Percentiles rank a stretch among this genome's conserved stretches.
Conservation (phyloP, 768 basidiomycete species). For the Phaeotremella fagi region DNA sequence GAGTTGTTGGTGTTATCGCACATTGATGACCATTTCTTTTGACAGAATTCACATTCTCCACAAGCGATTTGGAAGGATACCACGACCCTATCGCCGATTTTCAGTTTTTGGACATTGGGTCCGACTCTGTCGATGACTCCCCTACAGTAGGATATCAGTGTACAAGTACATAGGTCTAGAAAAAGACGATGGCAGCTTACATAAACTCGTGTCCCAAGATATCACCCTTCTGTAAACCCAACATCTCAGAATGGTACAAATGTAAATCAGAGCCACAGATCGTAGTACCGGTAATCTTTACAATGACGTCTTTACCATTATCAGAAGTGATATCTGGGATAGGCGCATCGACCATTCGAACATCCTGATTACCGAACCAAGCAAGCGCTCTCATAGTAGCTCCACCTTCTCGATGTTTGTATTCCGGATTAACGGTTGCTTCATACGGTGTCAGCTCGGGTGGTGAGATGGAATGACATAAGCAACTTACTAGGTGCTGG, state of each 20-base stretch:
- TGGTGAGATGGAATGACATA: background rate
- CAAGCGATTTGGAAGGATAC: constrained; percentile 73
- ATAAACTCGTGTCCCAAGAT: constrained; percentile 65
- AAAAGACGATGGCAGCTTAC: constrained; percentile 5
- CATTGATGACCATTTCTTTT: constrained; percentile 66
- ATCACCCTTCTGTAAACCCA: constrained; percentile 66
- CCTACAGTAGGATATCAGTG: constrained; percentile 48
- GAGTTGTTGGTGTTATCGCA: constrained; percentile 70
- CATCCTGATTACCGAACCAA: constrained; percentile 59
- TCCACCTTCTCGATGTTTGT: constrained; percentile 52
- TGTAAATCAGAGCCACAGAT: constrained; percentile 59
- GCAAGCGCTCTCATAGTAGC: constrained; percentile 64
- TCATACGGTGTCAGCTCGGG: background rate
- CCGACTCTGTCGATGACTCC: constrained; percentile 66
- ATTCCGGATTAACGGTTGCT: constrained; percentile 31
- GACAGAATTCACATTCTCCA: constrained; percentile 65
- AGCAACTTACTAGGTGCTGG: constrained; percentile 23
- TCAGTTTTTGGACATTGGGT: constrained; percentile 59
- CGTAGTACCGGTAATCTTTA: constrained; percentile 71
- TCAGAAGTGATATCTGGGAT: constrained; percentile 63
- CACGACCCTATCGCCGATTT: constrained; percentile 68
- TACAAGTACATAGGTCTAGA: background rate
- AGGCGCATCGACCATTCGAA: constrained; percentile 53
- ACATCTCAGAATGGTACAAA: constrained; percentile 60
- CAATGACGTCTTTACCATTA: constrained; percentile 61